Conservation (phyloP, 805 yeast species). For the Wickerhamomyces bisporus region DNA sequence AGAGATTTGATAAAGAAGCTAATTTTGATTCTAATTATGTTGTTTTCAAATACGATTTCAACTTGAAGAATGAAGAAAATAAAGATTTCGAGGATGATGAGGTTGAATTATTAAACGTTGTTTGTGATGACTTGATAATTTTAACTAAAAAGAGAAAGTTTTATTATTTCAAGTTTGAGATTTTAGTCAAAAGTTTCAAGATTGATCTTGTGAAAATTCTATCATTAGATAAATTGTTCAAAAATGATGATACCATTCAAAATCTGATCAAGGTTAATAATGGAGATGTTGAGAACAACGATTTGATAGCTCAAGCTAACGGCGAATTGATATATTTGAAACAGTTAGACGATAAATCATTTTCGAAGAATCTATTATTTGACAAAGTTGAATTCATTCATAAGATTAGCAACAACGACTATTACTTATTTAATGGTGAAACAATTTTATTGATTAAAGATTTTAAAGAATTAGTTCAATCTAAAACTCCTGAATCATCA, state of each 20-base stretch:
- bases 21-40: constrained; percentile 20
- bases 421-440: constrained; percentile 37
- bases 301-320: constrained; percentile 19
- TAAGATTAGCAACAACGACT: constrained; percentile 18
- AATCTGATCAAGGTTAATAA: constrained; percentile 11
- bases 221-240: constrained; percentile 14
- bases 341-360: constrained; percentile 1
- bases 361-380: constrained; percentile 16
- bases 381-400: constrained; percentile 22
- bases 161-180: constrained; percentile 21
- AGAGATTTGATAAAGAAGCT: constrained; percentile 11
- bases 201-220: constrained; percentile 18
- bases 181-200: constrained; percentile 10
- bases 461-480: constrained; percentile 6
- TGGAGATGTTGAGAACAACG: constrained; percentile 9
- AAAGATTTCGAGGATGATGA: constrained; percentile 7
- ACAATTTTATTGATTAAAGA: constrained; percentile 23
- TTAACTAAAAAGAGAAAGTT: constrained; percentile 12
- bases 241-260: constrained; percentile 5
- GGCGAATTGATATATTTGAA: constrained; percentile 22
- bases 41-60: constrained; percentile 27
- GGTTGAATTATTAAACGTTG: constrained; percentile 15
- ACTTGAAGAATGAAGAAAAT: not conserved
- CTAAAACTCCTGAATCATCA: constrained; percentile 7
- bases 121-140: constrained; percentile 19